Base-by-base conservation (phyloP, 176 grass and related monocot genomes). In the Pontederia paniculata region DNA sequence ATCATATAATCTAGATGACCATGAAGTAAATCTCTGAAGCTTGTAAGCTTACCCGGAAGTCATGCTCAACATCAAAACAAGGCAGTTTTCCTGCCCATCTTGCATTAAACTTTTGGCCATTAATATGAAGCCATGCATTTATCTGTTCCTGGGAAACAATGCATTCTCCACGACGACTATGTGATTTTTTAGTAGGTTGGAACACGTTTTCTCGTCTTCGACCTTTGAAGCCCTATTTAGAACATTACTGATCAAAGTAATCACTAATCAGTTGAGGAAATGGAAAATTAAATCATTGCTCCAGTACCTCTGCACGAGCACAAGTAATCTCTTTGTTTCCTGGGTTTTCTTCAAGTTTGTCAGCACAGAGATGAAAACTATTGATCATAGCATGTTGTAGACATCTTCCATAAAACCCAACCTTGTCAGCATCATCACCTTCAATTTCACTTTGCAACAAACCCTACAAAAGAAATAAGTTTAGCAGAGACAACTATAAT, bases 401-500 rank as follows among this genome's bases (percentile, higher is more conserved):
- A 22, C 91, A 97, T 80, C 74, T 69, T 69, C 86, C 91, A 64
- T 90, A 90, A 79, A 97, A 97, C 9, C 91, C 86, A 73, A 97
- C 69, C 9, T 76, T 87, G 66, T 97, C 83, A 66, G 75, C 70
- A 67, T 66, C 59, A 56, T 84, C 77, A 31, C 83, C 91, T 90
- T 97, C 91, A n/a, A 74, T 63, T 17, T 97, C 86, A 62, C 76
- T 97, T 90, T 97, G 91, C 55, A 97, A 50, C 63, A 97, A 69
- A 77, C 86, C 86, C 86, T 97, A 67, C 71, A 55, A 46, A 46
- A 42, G 8, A 22, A 63, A 73, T 44, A 60, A 44, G 18, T 37
- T 37, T 37, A 15, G 44, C 47, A 23, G 6, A 9, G 12, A 63
- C 12, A 56, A 56, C 19, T 56, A 22, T 5, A n/a, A 48, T 10